Base-by-base conservation (phyloP, 2,329 filamentous ascomycete species). In the Alternaria ventricosa region DNA sequence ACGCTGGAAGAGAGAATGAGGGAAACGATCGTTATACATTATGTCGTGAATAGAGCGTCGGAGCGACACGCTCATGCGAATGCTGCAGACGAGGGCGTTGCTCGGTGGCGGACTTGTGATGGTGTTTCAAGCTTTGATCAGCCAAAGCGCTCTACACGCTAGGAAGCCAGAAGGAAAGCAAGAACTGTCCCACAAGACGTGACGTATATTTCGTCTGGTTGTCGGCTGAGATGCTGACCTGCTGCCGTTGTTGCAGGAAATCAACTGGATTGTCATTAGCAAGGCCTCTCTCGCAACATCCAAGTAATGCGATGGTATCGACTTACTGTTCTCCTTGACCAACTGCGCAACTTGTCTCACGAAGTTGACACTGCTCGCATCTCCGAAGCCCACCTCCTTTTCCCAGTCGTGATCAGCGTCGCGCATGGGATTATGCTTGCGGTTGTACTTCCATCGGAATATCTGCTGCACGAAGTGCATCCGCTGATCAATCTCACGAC, bases 371-470 rank as follows among this genome's bases (percentile, higher is more conserved):
- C 75, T 74, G 8, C 66, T 74, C 15, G 70, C 71, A 49, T 82
- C 80, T 0, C 75, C 76, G 63, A 78, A 75, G 1, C 76, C 77
- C 3, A 51, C 71, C 61, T 79, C 75, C 25, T 79, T 79, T 58
- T 80, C 81, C 73, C 77, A 80, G 28, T 78, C 77, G 33, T 76
- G 76, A 13, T 82, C 81, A 3, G 69, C 49, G 28, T 80, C 75
- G 4, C 71, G 66, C 65, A 83, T 76, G 22, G 78, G 81, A 61
- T 80, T 82, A 63, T 72, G 77, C 68, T 76, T 81, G 64, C 81
- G 79, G 53, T 83, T 80, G 68, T 84, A 84, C 69, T 84, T 85
- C 79, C 79, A 82, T 41, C 82, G 73, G 71, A 84, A 85, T 12
- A 85, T 77, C 18, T 80, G 80, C 55, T 80, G 75, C 49, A 85